Evolutionary conservation across 2,329 filamentous ascomycete species (phyloP), one percentile per base, ranked within the genome.

Genomic region (Pseudopyrenochaeta lycopersici): DNA sequence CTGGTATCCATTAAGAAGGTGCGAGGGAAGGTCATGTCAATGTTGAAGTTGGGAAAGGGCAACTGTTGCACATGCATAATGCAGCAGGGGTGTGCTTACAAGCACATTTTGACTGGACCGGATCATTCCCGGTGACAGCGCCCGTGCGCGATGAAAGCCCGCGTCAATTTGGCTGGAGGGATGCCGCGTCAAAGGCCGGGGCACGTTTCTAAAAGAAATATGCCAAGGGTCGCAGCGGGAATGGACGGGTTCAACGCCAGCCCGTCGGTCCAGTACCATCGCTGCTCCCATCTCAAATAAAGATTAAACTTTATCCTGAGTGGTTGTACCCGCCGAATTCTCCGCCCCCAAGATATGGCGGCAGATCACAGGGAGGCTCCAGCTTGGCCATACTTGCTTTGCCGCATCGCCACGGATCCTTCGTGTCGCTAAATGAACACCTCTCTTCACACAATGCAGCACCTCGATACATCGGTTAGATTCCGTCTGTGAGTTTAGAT

Each of bases 1-100:
- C 39, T 42, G 39, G 39, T 42, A 42, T 42, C 39, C 39, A 42
- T 42, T 42, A 29, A 42, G 39, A 42, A 20, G 4, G 23, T 27
- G 39, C n/a, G n/a, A n/a, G 11, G 39, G n/a, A 29, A 27, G 20
- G 32, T 35, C 32, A 5, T 15, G 23, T 27, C 17, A n/a, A n/a
- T 29, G 20, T 30, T 29, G 39, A 30, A 29, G 23, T 15, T 11
- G 18, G 21, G 39, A 11, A 35, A 35, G 39, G 39, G 27, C 12
- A 27, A 27, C 17, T 42, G 23, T 29, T 42, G 20, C 39, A 27
- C 39, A 42, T 42, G 39, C 39, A 42, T 42, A 7, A 23, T 42
- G 39, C 39, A 23, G 23, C 39, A 23, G 14, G 39, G 23, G 23
- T 27, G 23, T 4, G 23, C 23, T 27, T 9, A 11, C 39, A 23